A percentile compares a stretch with the other conserved stretches of the same genome.
These are phyloP conservation scores for California macrophylla DNA, from an alignment of 441 rosid species.

Conservation along the genomic window DNA sequence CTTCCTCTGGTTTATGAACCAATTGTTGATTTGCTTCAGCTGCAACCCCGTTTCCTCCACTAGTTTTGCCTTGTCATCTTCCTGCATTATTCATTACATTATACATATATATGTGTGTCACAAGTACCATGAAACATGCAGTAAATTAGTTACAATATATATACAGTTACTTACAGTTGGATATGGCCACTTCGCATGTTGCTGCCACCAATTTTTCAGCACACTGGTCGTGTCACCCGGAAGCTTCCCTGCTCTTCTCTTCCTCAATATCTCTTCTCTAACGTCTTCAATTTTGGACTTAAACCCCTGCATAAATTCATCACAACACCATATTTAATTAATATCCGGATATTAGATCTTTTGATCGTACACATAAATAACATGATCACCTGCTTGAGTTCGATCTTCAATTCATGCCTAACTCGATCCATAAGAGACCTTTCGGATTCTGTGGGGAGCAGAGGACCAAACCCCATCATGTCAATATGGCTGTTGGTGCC, in stretches of 20 bases:
- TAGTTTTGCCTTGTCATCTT: constrained; percentile 34
- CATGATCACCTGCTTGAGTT: background rate
- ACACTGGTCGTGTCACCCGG: background rate
- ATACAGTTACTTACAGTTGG: background rate
- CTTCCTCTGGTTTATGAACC: constrained; percentile 43
- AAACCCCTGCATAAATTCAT: no score
- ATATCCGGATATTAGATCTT: background rate
- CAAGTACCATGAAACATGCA: no score
- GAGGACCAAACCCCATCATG: constrained; percentile 81
- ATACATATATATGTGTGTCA: no score
- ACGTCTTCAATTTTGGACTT: no score
- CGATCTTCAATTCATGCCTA: constrained; percentile 15
- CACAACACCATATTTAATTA: background rate
- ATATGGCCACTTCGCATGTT: background rate
- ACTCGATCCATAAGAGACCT: constrained; percentile 49
- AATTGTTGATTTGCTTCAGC: constrained; percentile 34
- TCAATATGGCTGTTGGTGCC: constrained; percentile 56
- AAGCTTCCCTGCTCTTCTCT: background rate
- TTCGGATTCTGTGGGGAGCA: constrained; percentile 88
- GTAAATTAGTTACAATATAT: no score
- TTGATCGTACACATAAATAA: background rate
- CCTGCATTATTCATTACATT: no score
- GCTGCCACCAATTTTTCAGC: background rate
- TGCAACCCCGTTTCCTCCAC: constrained; percentile 38
- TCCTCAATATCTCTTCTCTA: no score